A percentile compares a stretch with the other conserved stretches of the same genome.
These are phyloP conservation scores for Pleurotus cornucopiae DNA, from an alignment of 768 basidiomycete species.

Conservation along the genomic window DNA sequence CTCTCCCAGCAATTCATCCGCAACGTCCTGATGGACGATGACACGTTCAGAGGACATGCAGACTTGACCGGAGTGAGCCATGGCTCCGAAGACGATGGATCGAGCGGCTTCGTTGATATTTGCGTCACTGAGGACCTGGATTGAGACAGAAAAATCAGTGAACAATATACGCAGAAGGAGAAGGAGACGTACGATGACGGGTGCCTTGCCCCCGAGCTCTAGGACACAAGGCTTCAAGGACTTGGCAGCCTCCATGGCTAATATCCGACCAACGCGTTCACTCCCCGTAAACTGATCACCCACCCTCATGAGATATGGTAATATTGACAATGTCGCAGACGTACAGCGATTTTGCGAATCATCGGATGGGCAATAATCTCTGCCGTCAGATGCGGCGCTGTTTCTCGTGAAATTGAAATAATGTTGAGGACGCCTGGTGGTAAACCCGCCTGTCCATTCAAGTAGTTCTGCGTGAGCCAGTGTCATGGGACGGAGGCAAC, in stretches of 20 bases:
- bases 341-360: constrained; percentile 50
- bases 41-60: constrained; percentile 60
- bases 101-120: constrained; percentile 37
- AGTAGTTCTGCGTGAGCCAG: too few relatives aligned
- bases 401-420: constrained; percentile 40
- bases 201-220: constrained; percentile 54
- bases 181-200: constrained; percentile 37
- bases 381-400: constrained; percentile 37
- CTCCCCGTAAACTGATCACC: constrained; percentile 49
- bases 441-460: constrained; percentile 38
- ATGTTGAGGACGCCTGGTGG: constrained; percentile 58
- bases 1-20: constrained; percentile 28
- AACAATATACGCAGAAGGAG: background rate
- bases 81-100: constrained; percentile 38
- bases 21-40: constrained; percentile 40
- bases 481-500: background rate
- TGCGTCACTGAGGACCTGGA: constrained; percentile 38
- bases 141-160: background rate
- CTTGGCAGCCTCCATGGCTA: constrained; percentile 46
- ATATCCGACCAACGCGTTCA: constrained; percentile 46
- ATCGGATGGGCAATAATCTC: constrained; percentile 43
- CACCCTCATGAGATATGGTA: background rate
- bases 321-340: constrained; percentile 8
- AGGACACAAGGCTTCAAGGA: constrained; percentile 48
- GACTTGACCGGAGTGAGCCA: constrained; percentile 48